Evolutionary conservation across 2,329 filamentous ascomycete genomes (phyloP).

Genomic region (Zymoseptoria brevis): DNA sequence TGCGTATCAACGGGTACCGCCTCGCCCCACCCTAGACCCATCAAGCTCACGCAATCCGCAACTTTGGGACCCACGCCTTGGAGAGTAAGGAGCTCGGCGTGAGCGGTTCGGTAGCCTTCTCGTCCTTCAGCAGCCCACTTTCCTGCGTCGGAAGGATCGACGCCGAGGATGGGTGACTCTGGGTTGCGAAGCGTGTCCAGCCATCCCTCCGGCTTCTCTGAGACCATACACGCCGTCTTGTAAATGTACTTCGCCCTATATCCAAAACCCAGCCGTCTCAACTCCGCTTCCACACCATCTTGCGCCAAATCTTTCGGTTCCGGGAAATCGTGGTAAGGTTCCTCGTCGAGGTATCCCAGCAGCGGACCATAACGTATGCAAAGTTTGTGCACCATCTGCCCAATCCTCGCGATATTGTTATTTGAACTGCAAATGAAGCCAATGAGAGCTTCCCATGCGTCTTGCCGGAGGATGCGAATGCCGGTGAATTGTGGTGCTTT

Average conservation of each 20-base stretch:
- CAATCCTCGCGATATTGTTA: constrained; percentile 93
- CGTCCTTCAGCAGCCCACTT: constrained; percentile 45
- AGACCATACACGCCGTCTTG: constrained; percentile 70
- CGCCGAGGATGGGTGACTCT: constrained; percentile 54
- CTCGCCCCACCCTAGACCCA: constrained; percentile 94
- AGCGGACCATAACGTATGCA: constrained; percentile 77
- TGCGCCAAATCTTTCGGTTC: constrained; percentile 63
- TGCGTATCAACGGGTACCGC: constrained; percentile 95
- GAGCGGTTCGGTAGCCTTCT: constrained; percentile 68
- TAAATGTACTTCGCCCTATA: constrained; percentile 91
- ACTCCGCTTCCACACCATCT: constrained; percentile 66
- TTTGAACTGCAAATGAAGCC: constrained; percentile 98
- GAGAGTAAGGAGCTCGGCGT: constrained; percentile 68
- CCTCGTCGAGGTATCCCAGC: constrained; percentile 57
- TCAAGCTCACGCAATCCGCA: constrained; percentile 89
- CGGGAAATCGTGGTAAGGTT: constrained; percentile 80
- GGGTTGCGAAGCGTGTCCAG: constrained; percentile 71
- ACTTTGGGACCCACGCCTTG: constrained; percentile 95
- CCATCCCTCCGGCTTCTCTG: constrained; percentile 62
- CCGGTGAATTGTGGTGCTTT: constrained; percentile 83
- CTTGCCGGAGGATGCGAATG: constrained; percentile 85
- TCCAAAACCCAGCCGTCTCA: constrained; percentile 81
- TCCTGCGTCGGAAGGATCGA: constrained; percentile 36
- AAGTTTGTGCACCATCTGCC: constrained; percentile 91
- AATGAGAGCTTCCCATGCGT: constrained; percentile 89